Base-by-base conservation (phyloP, 2,329 filamentous ascomycete genomes). In the Xylariaceae sp. region DNA sequence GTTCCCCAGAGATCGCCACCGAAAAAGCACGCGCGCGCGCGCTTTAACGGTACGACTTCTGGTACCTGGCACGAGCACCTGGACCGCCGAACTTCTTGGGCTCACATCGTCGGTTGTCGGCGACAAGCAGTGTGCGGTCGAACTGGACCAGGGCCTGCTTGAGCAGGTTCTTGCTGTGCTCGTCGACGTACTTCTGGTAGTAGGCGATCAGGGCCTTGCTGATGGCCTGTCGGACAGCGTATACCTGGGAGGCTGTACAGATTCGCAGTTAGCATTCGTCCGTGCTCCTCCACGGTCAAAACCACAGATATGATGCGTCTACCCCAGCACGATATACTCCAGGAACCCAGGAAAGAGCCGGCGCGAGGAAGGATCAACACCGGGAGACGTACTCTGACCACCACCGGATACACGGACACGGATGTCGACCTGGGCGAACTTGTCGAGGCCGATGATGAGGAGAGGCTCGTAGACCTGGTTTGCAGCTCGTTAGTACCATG, bases 111-210 rank as follows among this genome's bases (percentile, higher is more conserved):
- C 92, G 84, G 83, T 94, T 95, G 72, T 98, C 92, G 69, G 92
- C 92, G 59, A 98, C 92, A 62, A 98, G 84, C 53, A 98, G 83
- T 64, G 88, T 94, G 63, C 89, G 81, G 77, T 94, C 88, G 77
- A 90, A 98, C 67, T 88, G 80, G 61, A 90, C 85, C 56, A 98
- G 81, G 54, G 86, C 85, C 72, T 90, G 83, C 87, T 96, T 98
- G 63, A 98, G 80, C 72, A 88, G 77, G 81, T 96, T 95, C 85
- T 98, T 98, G 75, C 84, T 87, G 84, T 96, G 89, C 84, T 98
- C 92, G 65, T 98, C 92, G 70, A 96, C 87, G 75, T 82, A 98
- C 80, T 98, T 95, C 76, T 95, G 90, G 84, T 95, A 96, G 83
- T 95, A 95, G 69, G 88, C 83, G 61, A 94, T 82, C 65, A 29